phyloP scores from a whole-genome alignment of 78 protist genomes.

The Corallochytrium limacisporum region DNA sequence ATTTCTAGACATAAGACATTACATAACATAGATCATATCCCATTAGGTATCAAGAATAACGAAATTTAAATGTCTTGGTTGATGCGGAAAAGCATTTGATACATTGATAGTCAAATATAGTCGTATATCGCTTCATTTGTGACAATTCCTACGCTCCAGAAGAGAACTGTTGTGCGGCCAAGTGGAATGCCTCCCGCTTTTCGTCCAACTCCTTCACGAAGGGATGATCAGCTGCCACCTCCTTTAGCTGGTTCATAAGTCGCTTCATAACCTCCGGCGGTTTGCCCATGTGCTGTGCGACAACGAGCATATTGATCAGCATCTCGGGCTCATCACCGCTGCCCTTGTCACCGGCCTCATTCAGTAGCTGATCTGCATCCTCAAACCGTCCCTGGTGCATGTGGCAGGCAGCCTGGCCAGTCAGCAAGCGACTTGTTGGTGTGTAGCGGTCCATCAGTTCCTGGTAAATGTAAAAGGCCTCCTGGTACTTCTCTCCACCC shows the following conservation, averaged over 20 bases:
- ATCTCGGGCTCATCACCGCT: conserved; percentile 3
- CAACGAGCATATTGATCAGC: neutral
- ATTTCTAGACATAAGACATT: too few species aligned
- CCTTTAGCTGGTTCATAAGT: neutral
- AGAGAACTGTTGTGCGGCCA: too few species aligned
- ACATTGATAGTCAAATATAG: too few species aligned
- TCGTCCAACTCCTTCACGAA: conserved; percentile 1
- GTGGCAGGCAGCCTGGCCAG: conserved; percentile 8
- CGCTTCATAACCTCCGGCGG: neutral
- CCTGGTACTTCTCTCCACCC: conserved; percentile 8
- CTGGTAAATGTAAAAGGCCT: conserved; percentile 16
- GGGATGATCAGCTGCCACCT: neutral
- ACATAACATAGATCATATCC: too few species aligned
- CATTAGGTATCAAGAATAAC: too few species aligned
- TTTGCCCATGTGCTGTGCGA: neutral
- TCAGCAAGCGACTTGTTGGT: conserved; percentile 1
- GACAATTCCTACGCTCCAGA: too few species aligned
- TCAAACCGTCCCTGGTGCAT: conserved; percentile 12
- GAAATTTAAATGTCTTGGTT: too few species aligned
- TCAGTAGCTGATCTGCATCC: conserved; percentile 4
- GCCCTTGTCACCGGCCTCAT: neutral
- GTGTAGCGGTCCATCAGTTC: neutral
- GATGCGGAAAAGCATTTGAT: too few species aligned
- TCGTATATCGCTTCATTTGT: too few species aligned
- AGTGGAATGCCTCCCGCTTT: too few species aligned